These are phyloP conservation scores for Aspergillus panamensis DNA, from an alignment of 495 filamentous ascomycete genomes.

Conservation along the genomic window DNA sequence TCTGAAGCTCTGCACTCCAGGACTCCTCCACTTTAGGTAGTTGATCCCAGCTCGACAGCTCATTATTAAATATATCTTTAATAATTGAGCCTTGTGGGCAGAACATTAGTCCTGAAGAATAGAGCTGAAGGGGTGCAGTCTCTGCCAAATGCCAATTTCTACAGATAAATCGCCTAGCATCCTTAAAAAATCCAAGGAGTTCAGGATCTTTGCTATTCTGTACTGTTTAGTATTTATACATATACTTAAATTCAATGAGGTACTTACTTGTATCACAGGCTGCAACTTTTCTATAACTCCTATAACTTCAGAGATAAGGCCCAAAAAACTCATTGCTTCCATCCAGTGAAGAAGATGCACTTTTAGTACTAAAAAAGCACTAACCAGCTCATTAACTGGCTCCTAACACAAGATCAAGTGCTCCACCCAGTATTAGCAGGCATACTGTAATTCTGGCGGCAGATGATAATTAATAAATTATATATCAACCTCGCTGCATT, in stretches of 20 bases:
- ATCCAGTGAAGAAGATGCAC: conserved; percentile 46
- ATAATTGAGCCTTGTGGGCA: conserved; percentile 22
- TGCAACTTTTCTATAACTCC: conserved; percentile 6
- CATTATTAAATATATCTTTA: conserved; percentile 10
- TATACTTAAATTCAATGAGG: not conserved
- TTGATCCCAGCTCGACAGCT: conserved; percentile 1
- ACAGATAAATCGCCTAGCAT: conserved; percentile 36
- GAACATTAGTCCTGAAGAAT: conserved; percentile 27
- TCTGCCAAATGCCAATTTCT: conserved; percentile 28
- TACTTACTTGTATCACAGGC: conserved; percentile 6
- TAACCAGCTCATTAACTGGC: conserved; percentile 19
- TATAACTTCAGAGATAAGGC: conserved; percentile 24
- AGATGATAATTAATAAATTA: conserved; percentile 22
- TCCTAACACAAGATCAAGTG: conserved; percentile 37
- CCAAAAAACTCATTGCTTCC: conserved; percentile 40
- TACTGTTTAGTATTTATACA: not conserved
- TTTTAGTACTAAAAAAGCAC: conserved; percentile 34
- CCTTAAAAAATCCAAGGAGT: conserved; percentile 25
- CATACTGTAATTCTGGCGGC: conserved; percentile 33
- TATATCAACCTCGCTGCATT: conserved; percentile 19
- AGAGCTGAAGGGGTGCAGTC: conserved; percentile 28
- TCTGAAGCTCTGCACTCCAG: conserved; percentile 9
- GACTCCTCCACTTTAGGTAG: conserved; percentile 9
- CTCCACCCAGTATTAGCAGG: conserved; percentile 41
- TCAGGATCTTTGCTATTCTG: conserved; percentile 21